Evolutionary conservation across 1,284 basidiomycete genomes (phyloP).

Genomic region (Jaminaea rosea): DNA sequence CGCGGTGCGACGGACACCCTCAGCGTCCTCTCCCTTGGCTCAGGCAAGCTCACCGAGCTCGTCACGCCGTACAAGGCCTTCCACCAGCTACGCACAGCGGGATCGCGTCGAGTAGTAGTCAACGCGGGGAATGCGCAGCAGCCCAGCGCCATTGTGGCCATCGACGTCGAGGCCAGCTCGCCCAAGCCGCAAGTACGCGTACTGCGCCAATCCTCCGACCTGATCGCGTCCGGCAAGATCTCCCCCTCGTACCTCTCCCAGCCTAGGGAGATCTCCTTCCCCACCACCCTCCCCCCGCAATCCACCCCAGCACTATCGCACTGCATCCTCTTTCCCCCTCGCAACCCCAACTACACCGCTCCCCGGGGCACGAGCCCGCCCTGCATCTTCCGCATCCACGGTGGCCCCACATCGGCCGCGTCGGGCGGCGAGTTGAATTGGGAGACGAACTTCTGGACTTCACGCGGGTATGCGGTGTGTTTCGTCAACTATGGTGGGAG

Average conservation of each 20-base stretch:
- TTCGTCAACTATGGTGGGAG: conserved; percentile 65
- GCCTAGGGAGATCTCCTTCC: conserved; percentile 27
- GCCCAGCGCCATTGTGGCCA: conserved; percentile 14
- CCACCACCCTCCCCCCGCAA: conserved; percentile 23
- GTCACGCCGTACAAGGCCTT: conserved; percentile 15
- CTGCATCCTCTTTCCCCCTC: conserved; percentile 58
- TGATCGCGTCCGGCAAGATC: conserved; percentile 17
- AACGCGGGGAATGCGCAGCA: too few relatives aligned
- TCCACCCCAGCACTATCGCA: conserved; percentile 42
- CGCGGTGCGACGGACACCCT: conserved; percentile 14
- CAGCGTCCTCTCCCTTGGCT: conserved; percentile 19
- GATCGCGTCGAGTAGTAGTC: conserved; percentile 2
- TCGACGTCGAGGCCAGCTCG: conserved; percentile 15
- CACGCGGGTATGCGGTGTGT: conserved; percentile 50
- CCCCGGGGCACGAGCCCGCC: conserved; percentile 57
- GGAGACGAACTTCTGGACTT: conserved; percentile 54
- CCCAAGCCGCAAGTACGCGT: conserved; percentile 10
- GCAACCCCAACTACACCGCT: conserved; percentile 55
- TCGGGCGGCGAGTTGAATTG: conserved; percentile 51
- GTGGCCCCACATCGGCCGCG: conserved; percentile 57
- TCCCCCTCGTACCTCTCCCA: conserved; percentile 15
- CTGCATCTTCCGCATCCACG: conserved; percentile 58
- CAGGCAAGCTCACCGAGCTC: conserved; percentile 15
- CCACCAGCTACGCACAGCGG: conserved; percentile 9
- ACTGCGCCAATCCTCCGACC: conserved; percentile 18